Evolutionary conservation across 2,329 filamentous ascomycete species (phyloP).

Genomic region (Sclerotinia trifoliorum): DNA sequence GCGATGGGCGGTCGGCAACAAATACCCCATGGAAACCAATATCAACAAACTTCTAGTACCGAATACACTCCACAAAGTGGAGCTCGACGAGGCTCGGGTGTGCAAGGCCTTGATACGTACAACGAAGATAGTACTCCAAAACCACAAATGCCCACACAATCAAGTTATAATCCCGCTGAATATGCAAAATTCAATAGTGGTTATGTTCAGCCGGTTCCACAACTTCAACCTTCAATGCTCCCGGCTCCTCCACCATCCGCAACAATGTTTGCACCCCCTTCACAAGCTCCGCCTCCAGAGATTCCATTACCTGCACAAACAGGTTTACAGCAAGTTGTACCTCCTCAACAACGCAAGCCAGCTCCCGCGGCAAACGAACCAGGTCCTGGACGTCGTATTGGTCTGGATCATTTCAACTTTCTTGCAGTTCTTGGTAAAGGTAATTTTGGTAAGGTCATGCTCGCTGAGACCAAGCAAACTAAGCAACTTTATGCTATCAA

Average conservation of each 20-base stretch:
- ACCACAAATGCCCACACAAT: constrained; percentile 49
- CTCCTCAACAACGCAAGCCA: constrained; percentile 49
- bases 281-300: constrained; percentile 37
- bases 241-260: constrained; percentile 36
- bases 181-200: constrained; percentile 65
- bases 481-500: constrained; percentile 97
- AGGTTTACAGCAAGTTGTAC: constrained; percentile 39
- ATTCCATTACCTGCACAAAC: constrained; percentile 17
- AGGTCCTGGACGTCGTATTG: constrained; percentile 80
- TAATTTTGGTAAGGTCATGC: constrained; percentile 99
- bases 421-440: constrained; percentile 96
- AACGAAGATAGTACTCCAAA: constrained; percentile 38
- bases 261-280: constrained; percentile 35
- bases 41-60: constrained; percentile 35
- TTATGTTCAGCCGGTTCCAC: constrained; percentile 44
- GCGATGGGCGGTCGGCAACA: constrained; percentile 38
- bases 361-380: constrained; percentile 69
- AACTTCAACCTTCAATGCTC: constrained; percentile 28
- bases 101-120: constrained; percentile 30
- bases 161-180: constrained; percentile 74
- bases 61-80: constrained; percentile 33
- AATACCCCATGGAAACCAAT: constrained; percentile 32
- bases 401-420: constrained; percentile 98
- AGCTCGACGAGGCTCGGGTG: constrained; percentile 27
- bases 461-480: constrained; percentile 91